Percentiles rank a stretch among this genome's conserved stretches.
Conservation (phyloP, 495 filamentous ascomycete genomes). For the Entonaema liquescens region DNA sequence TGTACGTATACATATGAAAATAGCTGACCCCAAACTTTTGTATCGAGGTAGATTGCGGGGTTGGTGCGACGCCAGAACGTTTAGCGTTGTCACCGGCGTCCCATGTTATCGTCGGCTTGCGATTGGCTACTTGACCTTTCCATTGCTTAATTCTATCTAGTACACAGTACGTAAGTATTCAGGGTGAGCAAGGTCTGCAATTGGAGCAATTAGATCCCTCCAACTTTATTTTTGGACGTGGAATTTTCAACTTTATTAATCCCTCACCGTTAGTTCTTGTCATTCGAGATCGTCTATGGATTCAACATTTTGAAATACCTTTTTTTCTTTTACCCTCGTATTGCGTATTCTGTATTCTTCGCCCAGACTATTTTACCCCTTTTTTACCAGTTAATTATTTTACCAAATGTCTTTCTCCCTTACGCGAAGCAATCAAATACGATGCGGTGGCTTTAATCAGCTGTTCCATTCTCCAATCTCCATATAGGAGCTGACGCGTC, state of each 20-base stretch:
- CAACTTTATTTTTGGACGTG: conserved; percentile 7
- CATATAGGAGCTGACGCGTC: conserved; percentile 29
- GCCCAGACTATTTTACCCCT: neutral
- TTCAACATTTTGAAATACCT: neutral
- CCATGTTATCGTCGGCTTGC: conserved; percentile 31
- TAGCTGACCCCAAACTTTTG: conserved; percentile 30
- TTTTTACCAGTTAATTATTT: conserved; percentile 1
- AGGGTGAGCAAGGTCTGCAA: conserved; percentile 11
- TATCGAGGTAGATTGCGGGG: conserved; percentile 39
- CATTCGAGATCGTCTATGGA: neutral
- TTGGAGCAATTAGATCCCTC: conserved; percentile 20
- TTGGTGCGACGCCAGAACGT: conserved; percentile 30
- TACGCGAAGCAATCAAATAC: conserved; percentile 29
- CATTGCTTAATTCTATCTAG: conserved; percentile 40
- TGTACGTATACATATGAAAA: neutral
- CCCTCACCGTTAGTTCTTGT: conserved; percentile 21
- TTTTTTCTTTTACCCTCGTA: conserved; percentile 7
- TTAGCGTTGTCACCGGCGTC: conserved; percentile 18
- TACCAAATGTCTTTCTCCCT: conserved; percentile 20
- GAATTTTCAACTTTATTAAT: conserved; percentile 31
- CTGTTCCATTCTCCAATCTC: conserved; percentile 30
- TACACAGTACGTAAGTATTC: conserved; percentile 40
- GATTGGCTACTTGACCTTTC: conserved; percentile 30
- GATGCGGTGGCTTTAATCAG: conserved; percentile 7
- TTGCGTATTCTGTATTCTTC: neutral